Percentiles rank a stretch among this genome's conserved stretches.
phyloP scores from a whole-genome alignment of 768 basidiomycete species.

The Tricholoma matsutake region DNA sequence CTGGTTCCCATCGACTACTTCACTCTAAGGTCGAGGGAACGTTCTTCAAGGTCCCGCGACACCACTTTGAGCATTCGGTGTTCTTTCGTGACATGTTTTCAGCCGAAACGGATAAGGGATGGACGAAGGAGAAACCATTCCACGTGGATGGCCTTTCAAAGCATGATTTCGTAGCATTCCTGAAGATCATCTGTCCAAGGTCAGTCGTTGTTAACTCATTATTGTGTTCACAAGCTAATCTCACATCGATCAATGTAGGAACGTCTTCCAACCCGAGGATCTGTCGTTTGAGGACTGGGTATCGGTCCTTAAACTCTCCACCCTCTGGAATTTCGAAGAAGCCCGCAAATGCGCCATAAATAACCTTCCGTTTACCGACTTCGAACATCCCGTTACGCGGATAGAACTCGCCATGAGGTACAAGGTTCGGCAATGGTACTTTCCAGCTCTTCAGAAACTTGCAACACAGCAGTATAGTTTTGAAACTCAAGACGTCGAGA shows the following conservation, averaged over 20 bases:
- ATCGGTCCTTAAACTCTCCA: not conserved
- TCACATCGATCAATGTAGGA: not conserved
- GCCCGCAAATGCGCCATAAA: not conserved
- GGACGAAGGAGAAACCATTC: conserved; percentile 27
- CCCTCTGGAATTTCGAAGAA: not conserved
- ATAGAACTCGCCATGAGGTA: not conserved
- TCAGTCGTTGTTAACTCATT: conserved; percentile 10
- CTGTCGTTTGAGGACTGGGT: not conserved
- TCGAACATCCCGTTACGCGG: not conserved
- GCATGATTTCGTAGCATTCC: conserved; percentile 20
- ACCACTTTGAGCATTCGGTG: conserved; percentile 31
- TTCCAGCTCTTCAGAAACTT: not conserved
- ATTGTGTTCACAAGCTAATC: not conserved
- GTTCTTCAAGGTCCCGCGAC: conserved; percentile 36
- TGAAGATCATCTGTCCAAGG: conserved; percentile 23
- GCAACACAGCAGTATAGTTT: not conserved
- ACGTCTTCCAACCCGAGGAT: not conserved
- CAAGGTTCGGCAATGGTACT: conserved; percentile 1
- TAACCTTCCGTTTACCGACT: not conserved
- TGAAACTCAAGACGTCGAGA: not conserved
- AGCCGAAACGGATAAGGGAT: conserved; percentile 22
- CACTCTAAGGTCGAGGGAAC: conserved; percentile 32
- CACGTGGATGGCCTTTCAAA: conserved; percentile 21
- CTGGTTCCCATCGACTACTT: not conserved
- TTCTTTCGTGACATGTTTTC: conserved; percentile 36